A percentile compares a stretch with the other conserved stretches of the same genome.
These are phyloP conservation scores for Podaxis sp. DNA, from an alignment of 768 basidiomycete genomes.

Conservation along the genomic window DNA sequence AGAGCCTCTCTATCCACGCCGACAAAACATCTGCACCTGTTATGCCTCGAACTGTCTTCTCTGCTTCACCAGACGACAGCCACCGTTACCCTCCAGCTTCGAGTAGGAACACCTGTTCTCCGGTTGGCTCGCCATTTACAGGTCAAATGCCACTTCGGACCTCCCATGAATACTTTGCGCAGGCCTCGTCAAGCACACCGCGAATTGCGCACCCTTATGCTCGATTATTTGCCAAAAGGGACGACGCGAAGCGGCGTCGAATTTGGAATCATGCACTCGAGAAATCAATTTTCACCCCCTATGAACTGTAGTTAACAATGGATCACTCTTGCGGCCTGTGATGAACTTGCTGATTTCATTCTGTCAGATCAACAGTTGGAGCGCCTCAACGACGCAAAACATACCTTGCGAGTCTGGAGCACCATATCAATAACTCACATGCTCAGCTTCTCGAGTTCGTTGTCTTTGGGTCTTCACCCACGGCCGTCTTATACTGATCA, in stretches of 20 bases:
- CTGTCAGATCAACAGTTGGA: conserved; percentile 57
- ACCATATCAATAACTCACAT: conserved; percentile 69
- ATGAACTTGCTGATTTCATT: background rate
- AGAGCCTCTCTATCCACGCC: background rate
- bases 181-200: conserved; percentile 16
- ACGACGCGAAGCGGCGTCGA: conserved; percentile 64
- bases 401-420: conserved; percentile 72
- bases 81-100: background rate
- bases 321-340: background rate
- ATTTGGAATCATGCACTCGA: conserved; percentile 81
- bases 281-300: conserved; percentile 64
- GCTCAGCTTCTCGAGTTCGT: conserved; percentile 47
- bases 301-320: conserved; percentile 54
- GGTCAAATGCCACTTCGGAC: background rate
- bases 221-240: conserved; percentile 64
- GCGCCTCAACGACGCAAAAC: conserved; percentile 68
- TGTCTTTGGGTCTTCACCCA: background rate
- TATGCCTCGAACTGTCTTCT: background rate
- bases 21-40: background rate
- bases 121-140: background rate
- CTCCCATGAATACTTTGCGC: conserved; percentile 8
- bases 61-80: background rate
- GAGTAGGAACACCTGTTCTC: background rate
- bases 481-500: conserved; percentile 5
- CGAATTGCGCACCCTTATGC: conserved; percentile 66